These are phyloP conservation scores for Crithidia thermophila DNA, from an alignment of 208 protist genomes.

Conservation along the genomic window DNA sequence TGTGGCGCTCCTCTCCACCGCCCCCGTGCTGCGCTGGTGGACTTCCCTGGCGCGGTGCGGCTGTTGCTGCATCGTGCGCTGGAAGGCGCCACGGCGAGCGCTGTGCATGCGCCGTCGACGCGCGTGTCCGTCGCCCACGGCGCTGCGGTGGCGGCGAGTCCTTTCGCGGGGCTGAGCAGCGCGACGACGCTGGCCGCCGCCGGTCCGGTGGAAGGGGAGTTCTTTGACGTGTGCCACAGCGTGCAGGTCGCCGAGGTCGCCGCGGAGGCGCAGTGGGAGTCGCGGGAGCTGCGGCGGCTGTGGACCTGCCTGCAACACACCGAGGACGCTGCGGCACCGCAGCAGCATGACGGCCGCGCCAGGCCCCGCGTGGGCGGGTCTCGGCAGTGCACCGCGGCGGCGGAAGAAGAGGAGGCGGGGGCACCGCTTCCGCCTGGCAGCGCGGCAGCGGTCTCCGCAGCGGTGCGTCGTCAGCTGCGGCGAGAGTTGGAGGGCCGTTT, in stretches of 20 bases:
- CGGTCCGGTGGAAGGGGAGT: slow-evolving; percentile 16
- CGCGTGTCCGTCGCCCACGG: neutral
- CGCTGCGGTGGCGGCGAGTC: too few relatives aligned
- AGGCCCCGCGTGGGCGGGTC: too few relatives aligned
- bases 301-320: slow-evolving; percentile 1
- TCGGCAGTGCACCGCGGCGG: neutral
- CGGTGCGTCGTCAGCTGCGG: slow-evolving; percentile 15
- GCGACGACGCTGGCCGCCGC: neutral
- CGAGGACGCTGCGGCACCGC: neutral
- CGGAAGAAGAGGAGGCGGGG: neutral
- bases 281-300: slow-evolving; percentile 18
- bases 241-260: slow-evolving; percentile 29
- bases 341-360: neutral
- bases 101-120: neutral
- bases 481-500: slow-evolving; percentile 19
- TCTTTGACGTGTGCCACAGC: slow-evolving; percentile 31
- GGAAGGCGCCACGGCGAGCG: slow-evolving; percentile 4
- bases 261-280: slow-evolving; percentile 27
- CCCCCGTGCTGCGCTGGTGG: neutral
- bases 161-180: too few relatives aligned
- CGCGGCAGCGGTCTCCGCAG: slow-evolving; percentile 20
- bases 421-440: slow-evolving; percentile 3
- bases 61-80: slow-evolving; percentile 30
- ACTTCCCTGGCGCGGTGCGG: slow-evolving; percentile 20
- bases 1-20: neutral